phyloP scores from a whole-genome alignment of 768 basidiomycete genomes.

The Macrolepiota fuliginosa region DNA sequence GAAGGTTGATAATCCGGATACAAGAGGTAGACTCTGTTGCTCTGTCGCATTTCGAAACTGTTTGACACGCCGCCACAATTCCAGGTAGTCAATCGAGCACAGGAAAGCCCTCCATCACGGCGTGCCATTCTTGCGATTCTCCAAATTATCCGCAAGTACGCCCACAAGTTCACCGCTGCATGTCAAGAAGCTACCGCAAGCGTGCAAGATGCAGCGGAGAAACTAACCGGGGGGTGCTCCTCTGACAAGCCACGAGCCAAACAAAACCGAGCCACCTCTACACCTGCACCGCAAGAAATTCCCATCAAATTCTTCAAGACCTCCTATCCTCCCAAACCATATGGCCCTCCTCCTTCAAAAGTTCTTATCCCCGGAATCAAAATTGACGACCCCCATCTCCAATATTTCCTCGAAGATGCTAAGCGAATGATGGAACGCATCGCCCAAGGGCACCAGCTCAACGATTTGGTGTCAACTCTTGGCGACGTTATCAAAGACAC shows the following conservation, averaged over 20 bases:
- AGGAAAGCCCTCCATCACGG: constrained; percentile 29
- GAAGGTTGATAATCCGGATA: constrained; percentile 24
- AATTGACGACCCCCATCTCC: constrained; percentile 14
- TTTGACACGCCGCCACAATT: neutral
- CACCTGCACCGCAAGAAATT: neutral
- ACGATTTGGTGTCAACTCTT: constrained; percentile 25
- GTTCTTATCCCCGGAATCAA: constrained; percentile 11
- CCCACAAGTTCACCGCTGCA: constrained; percentile 18
- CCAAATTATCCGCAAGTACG: constrained; percentile 30
- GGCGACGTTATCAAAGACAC: constrained; percentile 18
- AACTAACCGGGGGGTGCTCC: constrained; percentile 11
- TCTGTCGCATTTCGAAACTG: neutral
- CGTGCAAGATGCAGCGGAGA: constrained; percentile 13
- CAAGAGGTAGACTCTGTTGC: constrained; percentile 26
- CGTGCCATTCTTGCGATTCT: constrained; percentile 29
- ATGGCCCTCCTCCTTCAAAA: neutral
- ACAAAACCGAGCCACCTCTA: neutral
- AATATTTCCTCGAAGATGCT: constrained; percentile 23
- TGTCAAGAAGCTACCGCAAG: constrained; percentile 16
- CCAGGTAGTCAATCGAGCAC: constrained; percentile 28
- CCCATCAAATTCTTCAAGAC: neutral
- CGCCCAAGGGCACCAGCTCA: constrained; percentile 29
- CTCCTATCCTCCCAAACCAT: constrained; percentile 21
- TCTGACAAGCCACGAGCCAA: neutral
- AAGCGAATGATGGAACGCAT: constrained; percentile 34